Percentiles rank a stretch among this genome's conserved stretches.
phyloP scores from a whole-genome alignment of 176 grass and related monocot genomes.

The Rhynchospora tenuis region DNA sequence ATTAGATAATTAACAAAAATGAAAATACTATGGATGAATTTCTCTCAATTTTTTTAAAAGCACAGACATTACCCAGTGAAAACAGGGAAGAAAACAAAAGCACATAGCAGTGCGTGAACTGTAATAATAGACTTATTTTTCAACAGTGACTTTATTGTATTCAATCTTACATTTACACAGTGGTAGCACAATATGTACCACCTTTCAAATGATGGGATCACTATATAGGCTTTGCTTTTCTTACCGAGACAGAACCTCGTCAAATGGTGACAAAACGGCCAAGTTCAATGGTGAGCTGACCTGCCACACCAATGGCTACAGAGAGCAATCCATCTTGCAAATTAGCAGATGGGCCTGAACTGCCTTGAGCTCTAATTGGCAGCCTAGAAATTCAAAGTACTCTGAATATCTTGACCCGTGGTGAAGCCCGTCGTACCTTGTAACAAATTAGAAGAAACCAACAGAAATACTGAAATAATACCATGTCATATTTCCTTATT shows the following conservation, averaged over 20 bases:
- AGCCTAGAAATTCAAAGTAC: constrained; percentile 75
- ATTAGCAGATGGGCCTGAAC: constrained; percentile 35
- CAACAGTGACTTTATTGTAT: background rate
- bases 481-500: background rate
- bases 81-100: too few species aligned
- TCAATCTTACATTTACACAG: background rate
- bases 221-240: background rate
- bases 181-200: background rate
- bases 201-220: background rate
- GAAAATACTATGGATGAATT: too few species aligned
- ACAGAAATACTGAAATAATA: background rate
- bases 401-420: constrained; percentile 93
- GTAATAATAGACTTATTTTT: background rate
- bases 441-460: background rate
- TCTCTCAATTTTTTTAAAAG: background rate
- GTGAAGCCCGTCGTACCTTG: constrained; percentile 86
- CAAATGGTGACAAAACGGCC: constrained; percentile 63
- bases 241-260: constrained; percentile 42
- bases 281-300: constrained; percentile 65
- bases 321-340: constrained; percentile 63
- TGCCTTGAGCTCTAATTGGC: constrained; percentile 51
- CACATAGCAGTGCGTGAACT: too few species aligned
- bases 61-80: background rate
- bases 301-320: constrained; percentile 64
- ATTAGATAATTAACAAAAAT: too few species aligned